Evolutionary conservation across 768 basidiomycete species (phyloP).

Genomic region (Tulasnella calospora): DNA sequence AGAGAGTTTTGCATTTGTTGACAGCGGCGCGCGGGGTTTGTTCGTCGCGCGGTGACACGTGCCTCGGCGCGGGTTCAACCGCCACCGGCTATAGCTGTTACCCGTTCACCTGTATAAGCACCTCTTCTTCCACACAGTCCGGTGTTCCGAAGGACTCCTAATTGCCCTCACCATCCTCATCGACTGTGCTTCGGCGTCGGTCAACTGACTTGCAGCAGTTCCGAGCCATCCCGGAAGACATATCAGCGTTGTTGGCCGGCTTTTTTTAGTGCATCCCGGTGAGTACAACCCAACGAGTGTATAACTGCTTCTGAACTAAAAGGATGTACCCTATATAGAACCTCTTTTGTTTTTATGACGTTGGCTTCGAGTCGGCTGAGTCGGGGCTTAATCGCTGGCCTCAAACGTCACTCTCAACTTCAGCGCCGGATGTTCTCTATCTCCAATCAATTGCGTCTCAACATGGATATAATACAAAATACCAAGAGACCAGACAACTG

Average conservation of each 20-base stretch:
- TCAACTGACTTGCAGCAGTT: neutral
- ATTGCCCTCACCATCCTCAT: neutral
- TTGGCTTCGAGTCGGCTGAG: neutral
- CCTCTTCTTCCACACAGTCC: neutral
- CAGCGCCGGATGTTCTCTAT: neutral
- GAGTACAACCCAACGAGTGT: neutral
- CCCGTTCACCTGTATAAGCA: neutral
- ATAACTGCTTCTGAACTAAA: neutral
- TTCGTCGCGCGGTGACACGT: neutral
- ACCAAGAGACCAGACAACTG: constrained; percentile 43
- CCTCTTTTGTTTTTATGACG: neutral
- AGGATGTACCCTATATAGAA: neutral
- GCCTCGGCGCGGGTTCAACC: neutral
- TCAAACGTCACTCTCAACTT: neutral
- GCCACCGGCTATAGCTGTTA: neutral
- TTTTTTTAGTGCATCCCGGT: neutral
- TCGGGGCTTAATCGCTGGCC: neutral
- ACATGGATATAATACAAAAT: constrained; percentile 18
- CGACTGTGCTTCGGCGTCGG: neutral
- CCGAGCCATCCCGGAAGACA: neutral
- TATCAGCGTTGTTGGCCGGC: neutral
- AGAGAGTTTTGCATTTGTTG: neutral
- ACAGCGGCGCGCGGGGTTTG: neutral
- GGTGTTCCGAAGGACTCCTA: neutral
- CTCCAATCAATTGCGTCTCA: neutral